Evolutionary conservation across 2,329 filamentous ascomycete genomes (phyloP).

Genomic region (Aspergillus sp.): DNA sequence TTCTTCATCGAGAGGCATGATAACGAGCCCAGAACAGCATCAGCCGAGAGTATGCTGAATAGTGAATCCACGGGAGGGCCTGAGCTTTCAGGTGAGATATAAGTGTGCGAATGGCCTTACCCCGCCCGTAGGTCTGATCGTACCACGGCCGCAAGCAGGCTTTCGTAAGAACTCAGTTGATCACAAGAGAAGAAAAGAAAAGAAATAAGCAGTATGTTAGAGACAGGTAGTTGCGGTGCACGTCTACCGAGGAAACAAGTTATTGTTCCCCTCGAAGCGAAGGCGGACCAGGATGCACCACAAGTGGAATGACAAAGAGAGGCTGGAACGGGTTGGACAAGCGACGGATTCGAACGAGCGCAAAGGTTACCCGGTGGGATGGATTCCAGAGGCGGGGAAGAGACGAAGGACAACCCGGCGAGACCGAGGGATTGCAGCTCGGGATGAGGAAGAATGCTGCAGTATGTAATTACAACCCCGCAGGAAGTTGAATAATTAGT

Average conservation of each 20-base stretch:
- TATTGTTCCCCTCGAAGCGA: neutral
- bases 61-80: neutral
- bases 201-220: too few species aligned
- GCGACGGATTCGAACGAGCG: neutral
- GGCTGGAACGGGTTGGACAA: neutral
- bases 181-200: neutral
- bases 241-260: neutral
- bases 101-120: neutral
- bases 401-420: neutral
- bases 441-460: neutral
- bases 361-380: neutral
- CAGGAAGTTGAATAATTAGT: neutral
- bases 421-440: neutral
- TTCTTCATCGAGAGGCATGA: conserved; percentile 49
- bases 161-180: neutral
- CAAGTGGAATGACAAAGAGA: neutral
- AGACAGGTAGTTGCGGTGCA: neutral
- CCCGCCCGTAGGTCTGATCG: conserved; percentile 7
- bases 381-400: neutral
- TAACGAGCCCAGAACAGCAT: conserved; percentile 7
- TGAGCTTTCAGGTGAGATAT: neutral
- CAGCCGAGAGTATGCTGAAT: neutral
- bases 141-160: neutral
- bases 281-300: neutral
- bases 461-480: neutral